A percentile compares a stretch with the other conserved stretches of the same genome.
phyloP scores from a whole-genome alignment of 257 asterid species.

The Petrea volubilis region DNA sequence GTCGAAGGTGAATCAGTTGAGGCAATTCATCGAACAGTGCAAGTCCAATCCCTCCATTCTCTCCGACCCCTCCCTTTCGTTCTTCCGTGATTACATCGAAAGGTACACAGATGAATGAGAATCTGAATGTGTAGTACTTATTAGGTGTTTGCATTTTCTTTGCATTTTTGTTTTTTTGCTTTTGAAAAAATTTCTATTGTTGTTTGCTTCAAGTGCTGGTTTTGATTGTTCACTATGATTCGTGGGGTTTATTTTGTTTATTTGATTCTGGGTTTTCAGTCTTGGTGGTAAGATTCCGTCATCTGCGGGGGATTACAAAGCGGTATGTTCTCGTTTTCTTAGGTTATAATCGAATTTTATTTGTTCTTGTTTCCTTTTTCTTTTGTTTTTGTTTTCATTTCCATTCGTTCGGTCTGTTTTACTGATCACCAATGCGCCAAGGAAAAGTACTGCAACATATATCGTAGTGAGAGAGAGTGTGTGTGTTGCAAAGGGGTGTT shows the following conservation, averaged over 20 bases:
- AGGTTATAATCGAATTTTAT: background rate
- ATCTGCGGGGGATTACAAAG: conserved; percentile 38
- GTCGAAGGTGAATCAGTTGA: conserved; percentile 51
- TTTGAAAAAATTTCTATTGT: background rate
- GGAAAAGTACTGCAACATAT: background rate
- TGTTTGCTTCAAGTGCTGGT: background rate
- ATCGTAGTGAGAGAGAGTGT: background rate
- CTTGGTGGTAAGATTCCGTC: conserved; percentile 88
- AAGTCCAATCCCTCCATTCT: conserved; percentile 66
- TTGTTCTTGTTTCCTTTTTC: background rate
- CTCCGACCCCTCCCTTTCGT: conserved; percentile 73
- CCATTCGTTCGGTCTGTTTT: background rate
- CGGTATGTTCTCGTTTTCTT: conserved; percentile 38
- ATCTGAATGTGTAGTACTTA: background rate
- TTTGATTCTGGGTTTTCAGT: conserved; percentile 39
- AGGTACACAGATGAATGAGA: conserved; percentile 38
- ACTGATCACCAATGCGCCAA: background rate
- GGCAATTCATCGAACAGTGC: conserved; percentile 67
- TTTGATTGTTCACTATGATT: background rate
- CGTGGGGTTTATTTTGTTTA: background rate
- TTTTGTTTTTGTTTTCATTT: background rate
- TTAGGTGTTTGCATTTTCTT: background rate
- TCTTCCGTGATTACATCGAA: conserved; percentile 76
- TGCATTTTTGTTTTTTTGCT: background rate
- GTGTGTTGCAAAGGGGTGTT: background rate